A percentile compares a stretch with the other conserved stretches of the same genome.
Evolutionary conservation across 164 flowering plant genomes (phyloP).

Genomic region (Echeveria elegans): DNA sequence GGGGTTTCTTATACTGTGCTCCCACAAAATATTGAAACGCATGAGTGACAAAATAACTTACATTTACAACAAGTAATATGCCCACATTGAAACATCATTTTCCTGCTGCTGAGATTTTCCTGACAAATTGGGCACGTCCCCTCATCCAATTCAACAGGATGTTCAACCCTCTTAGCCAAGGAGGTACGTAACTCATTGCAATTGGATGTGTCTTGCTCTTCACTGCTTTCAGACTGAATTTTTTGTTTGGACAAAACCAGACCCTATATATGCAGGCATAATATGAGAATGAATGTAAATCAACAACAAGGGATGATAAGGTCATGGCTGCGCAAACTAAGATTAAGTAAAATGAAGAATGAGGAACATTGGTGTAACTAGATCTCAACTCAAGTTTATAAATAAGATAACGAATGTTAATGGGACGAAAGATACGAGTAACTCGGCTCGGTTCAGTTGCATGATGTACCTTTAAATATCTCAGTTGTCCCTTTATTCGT

Average conservation of each 20-base stretch:
- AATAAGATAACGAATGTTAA: too few relatives aligned
- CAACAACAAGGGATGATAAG: constrained; percentile 8
- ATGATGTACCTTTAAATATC: constrained; percentile 64
- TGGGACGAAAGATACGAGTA: background rate
- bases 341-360: background rate
- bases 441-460: background rate
- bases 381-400: background rate
- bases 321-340: background rate
- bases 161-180: constrained; percentile 18
- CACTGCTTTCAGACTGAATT: constrained; percentile 15
- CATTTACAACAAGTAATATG: constrained; percentile 91
- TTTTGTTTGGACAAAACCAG: constrained; percentile 57
- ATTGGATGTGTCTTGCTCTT: constrained; percentile 24
- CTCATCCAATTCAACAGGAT: constrained; percentile 24
- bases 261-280: constrained; percentile 42
- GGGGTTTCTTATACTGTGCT: background rate
- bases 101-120: constrained; percentile 59
- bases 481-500: constrained; percentile 72
- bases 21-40: background rate
- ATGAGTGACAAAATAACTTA: constrained; percentile 26
- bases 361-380: background rate
- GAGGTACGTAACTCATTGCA: constrained; percentile 23
- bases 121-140: constrained; percentile 92
- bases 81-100: constrained; percentile 95
- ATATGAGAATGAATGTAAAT: constrained; percentile 3